Evolutionary conservation across 306 rosid species (phyloP).

Genomic region (Ammopiptanthus mongolicus): DNA sequence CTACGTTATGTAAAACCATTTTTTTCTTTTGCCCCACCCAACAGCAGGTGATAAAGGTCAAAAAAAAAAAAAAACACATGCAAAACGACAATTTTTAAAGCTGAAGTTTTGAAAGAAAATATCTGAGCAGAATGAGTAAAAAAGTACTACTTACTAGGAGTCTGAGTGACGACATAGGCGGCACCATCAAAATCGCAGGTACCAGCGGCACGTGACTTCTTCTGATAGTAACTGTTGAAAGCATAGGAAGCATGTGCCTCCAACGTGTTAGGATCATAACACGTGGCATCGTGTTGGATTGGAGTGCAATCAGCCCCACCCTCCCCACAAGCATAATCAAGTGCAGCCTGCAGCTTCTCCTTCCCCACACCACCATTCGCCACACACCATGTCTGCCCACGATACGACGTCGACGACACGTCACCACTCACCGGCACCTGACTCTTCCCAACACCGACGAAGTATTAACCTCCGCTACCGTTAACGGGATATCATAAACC

Average conservation of each 20-base stretch:
- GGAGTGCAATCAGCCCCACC: slow-evolving; percentile 84
- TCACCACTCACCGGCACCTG: slow-evolving; percentile 25
- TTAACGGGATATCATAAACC: slow-evolving; percentile 57
- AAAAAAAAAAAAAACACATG: too few relatives aligned
- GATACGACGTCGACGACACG: background rate
- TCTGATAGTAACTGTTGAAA: slow-evolving; percentile 79
- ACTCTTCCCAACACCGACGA: slow-evolving; percentile 31
- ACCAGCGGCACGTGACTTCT: slow-evolving; percentile 54
- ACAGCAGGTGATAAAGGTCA: too few relatives aligned
- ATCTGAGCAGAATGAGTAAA: too few relatives aligned
- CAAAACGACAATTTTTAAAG: too few relatives aligned
- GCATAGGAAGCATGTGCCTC: slow-evolving; percentile 93
- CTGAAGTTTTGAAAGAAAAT: too few relatives aligned
- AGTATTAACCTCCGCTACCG: background rate
- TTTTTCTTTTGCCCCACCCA: too few relatives aligned
- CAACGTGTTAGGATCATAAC: slow-evolving; percentile 62
- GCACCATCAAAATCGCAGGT: slow-evolving; percentile 74
- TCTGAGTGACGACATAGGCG: slow-evolving; percentile 59
- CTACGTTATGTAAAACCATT: too few relatives aligned
- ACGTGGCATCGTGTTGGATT: slow-evolving; percentile 60
- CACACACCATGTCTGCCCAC: slow-evolving; percentile 71
- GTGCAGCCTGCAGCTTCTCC: slow-evolving; percentile 47
- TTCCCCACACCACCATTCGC: slow-evolving; percentile 41
- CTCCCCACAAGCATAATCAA: slow-evolving; percentile 77
- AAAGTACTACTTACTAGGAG: slow-evolving; percentile 68